Base-by-base conservation (phyloP, 768 basidiomycete genomes). In the Fistulinella prunicolor region DNA sequence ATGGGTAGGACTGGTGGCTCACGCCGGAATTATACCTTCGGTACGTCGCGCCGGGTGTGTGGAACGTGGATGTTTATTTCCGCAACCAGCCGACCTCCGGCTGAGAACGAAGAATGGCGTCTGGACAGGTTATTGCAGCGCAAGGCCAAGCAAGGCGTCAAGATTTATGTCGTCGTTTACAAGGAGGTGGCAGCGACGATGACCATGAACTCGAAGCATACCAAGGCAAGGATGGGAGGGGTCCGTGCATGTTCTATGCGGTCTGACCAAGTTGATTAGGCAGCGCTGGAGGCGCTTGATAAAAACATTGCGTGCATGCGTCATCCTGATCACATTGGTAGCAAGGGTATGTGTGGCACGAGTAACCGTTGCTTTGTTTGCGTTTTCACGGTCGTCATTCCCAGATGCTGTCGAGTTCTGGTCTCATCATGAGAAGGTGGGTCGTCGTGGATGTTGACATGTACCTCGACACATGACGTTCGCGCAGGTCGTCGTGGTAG, bases 111-210 rank as follows among this genome's bases (percentile, higher is more conserved):
- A 6, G 84, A 96, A 67, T 99, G 85, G 82, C 79, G 96, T 21
- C 77, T 99, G 22, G 96, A 99, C 64, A 72, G 82, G 28, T 63
- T 98, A 12, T 74, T 98, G 42, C 73, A 88, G 67, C 80, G 86
- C 44, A 97, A 97, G 70, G 96, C 96, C 0, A 75, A 91, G 61
- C 73, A 95, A 59, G 96, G 95, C 19, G 96, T 98, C 47, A 90
- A 85, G 66, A 70, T 99, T 36, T 88, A 94, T 67, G 80, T 98
- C 37, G 75, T 93, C 51, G 90, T 97, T 3, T 97, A 97, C 76
- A 98, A 97, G 68, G 94, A 96, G 75, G 86, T 98, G 46, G 86
- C 88, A 1, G 85, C 89, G 72, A 93, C 92, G 1, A 96, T 96
- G 94, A 72, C 75, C 12, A 86, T 95, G 84, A 81, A 79, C 47